These are phyloP conservation scores for Santalum album DNA, from an alignment of 164 flowering plant genomes.

Conservation along the genomic window DNA sequence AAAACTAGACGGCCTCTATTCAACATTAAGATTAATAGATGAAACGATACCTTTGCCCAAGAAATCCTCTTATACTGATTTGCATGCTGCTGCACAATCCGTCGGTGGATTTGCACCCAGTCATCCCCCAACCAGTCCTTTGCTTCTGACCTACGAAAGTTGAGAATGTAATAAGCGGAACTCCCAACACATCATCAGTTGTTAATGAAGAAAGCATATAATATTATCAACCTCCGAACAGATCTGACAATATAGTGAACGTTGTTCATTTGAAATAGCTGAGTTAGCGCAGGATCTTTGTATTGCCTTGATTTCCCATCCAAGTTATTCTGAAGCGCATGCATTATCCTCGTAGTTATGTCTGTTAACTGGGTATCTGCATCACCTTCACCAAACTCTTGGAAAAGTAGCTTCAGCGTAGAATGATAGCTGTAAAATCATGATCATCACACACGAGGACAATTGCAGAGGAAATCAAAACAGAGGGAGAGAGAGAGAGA, in stretches of 20 bases:
- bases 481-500: too few relatives aligned
- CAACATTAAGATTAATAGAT: not conserved
- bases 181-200: too few relatives aligned
- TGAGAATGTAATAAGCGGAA: too few relatives aligned
- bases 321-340: slow-evolving; percentile 75
- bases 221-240: slow-evolving; percentile 64
- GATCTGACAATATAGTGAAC: slow-evolving; percentile 94
- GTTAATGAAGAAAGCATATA: slow-evolving; percentile 2
- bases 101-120: slow-evolving; percentile 95
- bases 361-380: slow-evolving; percentile 53
- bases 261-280: slow-evolving; percentile 89
- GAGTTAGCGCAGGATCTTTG: slow-evolving; percentile 77
- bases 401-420: slow-evolving; percentile 80
- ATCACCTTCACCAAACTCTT: slow-evolving; percentile 52
- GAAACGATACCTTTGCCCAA: slow-evolving; percentile 72
- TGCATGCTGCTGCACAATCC: slow-evolving; percentile 96
- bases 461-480: not conserved
- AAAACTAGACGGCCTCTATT: not conserved
- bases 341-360: slow-evolving; percentile 77
- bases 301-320: slow-evolving; percentile 96
- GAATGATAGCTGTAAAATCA: slow-evolving; percentile 64
- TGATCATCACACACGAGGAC: not conserved
- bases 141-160: slow-evolving; percentile 76
- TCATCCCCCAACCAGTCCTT: slow-evolving; percentile 95
- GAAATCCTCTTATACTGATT: slow-evolving; percentile 89